A percentile compares a stretch with the other conserved stretches of the same genome.
These are phyloP conservation scores for Codiaeum variegatum DNA, from an alignment of 441 rosid species.

Conservation along the genomic window DNA sequence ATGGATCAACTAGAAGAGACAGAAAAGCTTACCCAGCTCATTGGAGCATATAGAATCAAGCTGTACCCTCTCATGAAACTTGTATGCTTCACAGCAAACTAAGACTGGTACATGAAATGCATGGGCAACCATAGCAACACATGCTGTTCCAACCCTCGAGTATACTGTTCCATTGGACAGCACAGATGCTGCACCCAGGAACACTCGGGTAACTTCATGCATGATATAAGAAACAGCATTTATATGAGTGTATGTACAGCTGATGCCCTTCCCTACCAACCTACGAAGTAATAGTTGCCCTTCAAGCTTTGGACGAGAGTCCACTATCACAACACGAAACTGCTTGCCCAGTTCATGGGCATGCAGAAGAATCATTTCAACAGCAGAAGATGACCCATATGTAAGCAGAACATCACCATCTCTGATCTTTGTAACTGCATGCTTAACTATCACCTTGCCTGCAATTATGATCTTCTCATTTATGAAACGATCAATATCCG, in stretches of 20 bases:
- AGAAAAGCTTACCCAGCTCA: conserved; percentile 64
- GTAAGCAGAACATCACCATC: conserved; percentile 89
- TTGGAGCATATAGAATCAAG: conserved; percentile 88
- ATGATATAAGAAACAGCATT: conserved; percentile 83
- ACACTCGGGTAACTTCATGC: conserved; percentile 85
- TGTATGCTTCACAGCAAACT: conserved; percentile 93
- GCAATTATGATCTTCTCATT: conserved; percentile 73
- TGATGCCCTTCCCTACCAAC: conserved; percentile 71
- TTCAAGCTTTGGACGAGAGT: conserved; percentile 85
- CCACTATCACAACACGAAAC: conserved; percentile 77
- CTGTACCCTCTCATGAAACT: conserved; percentile 86
- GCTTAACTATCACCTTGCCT: conserved; percentile 65
- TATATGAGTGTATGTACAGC: conserved; percentile 74
- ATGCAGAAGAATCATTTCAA: conserved; percentile 73
- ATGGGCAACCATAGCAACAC: conserved; percentile 89
- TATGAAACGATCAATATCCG: conserved; percentile 71
- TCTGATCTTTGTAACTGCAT: conserved; percentile 79
- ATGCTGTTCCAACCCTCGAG: conserved; percentile 87
- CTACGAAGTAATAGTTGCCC: conserved; percentile 76
- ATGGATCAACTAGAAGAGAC: background rate
- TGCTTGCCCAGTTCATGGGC: conserved; percentile 75
- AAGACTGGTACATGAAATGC: conserved; percentile 72
- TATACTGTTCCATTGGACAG: conserved; percentile 86
- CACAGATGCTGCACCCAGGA: conserved; percentile 84
- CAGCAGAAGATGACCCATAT: conserved; percentile 68